phyloP scores from a whole-genome alignment of 2,329 filamentous ascomycete genomes.

The Neophaeococcomyces mojaviensis region DNA sequence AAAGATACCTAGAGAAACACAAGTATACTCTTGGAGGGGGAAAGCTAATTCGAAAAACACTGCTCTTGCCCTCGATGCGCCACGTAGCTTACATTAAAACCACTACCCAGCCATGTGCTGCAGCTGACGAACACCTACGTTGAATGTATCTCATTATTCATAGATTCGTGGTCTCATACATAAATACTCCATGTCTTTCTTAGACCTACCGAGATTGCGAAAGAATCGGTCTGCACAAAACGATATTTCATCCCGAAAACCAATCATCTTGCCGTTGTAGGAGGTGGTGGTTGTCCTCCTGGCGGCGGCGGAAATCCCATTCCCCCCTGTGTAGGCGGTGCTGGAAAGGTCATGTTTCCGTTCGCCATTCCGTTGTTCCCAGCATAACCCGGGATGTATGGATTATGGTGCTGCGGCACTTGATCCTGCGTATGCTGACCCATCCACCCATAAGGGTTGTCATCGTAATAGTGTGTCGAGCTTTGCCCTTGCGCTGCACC shows the following conservation, averaged over 20 bases:
- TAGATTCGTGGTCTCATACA: background rate
- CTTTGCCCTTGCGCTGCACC: background rate
- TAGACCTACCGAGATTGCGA: no score
- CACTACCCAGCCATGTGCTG: no score
- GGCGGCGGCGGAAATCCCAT: constrained; percentile 5
- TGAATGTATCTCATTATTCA: background rate
- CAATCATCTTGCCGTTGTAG: background rate
- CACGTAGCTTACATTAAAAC: no score
- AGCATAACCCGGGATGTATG: background rate
- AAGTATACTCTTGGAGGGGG: no score
- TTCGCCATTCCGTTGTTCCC: background rate
- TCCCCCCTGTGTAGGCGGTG: constrained; percentile 1
- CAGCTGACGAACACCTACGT: no score
- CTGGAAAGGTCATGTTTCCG: background rate
- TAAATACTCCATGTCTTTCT: no score
- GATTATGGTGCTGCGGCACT: background rate
- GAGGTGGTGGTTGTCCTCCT: constrained; percentile 4
- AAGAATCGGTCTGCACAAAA: no score
- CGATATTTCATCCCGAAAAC: no score
- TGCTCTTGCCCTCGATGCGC: no score
- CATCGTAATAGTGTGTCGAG: constrained; percentile 5
- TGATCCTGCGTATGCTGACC: background rate
- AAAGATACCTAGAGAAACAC: no score
- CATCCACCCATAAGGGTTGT: constrained; percentile 7
- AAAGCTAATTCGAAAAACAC: no score